Evolutionary conservation across 768 basidiomycete species (phyloP).

Genomic region (Neoboletus brunneissimus): DNA sequence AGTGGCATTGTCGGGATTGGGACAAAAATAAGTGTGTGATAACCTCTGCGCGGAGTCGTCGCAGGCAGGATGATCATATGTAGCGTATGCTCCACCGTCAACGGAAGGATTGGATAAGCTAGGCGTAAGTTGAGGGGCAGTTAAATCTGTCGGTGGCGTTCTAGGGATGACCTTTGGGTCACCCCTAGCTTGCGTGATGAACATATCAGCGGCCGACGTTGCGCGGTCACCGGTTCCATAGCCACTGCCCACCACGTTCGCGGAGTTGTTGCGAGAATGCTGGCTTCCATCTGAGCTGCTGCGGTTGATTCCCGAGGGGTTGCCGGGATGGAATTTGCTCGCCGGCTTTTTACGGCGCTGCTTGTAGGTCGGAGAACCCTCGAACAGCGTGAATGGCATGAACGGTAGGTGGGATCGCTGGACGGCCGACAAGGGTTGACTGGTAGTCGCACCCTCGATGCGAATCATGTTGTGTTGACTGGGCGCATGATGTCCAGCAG

Average conservation of each 20-base stretch:
- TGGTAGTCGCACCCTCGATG: constrained; percentile 24
- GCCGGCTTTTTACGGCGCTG: constrained; percentile 75
- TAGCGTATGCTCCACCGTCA: constrained; percentile 18
- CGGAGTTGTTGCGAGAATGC: constrained; percentile 11
- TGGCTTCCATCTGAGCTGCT: constrained; percentile 23
- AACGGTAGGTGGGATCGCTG: constrained; percentile 38
- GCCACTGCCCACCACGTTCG: constrained; percentile 24
- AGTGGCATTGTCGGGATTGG: constrained; percentile 12
- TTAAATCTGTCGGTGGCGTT: constrained; percentile 19
- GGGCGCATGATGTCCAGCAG: constrained; percentile 7
- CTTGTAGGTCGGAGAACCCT: constrained; percentile 87
- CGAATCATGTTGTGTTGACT: constrained; percentile 20
- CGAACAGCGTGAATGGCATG: constrained; percentile 71
- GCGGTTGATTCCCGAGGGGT: constrained; percentile 28
- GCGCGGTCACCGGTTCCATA: constrained; percentile 30
- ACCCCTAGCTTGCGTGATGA: constrained; percentile 57
- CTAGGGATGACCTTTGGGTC: constrained; percentile 38
- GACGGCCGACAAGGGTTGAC: constrained; percentile 14
- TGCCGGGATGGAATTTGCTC: constrained; percentile 34
- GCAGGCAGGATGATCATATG: constrained; percentile 19
- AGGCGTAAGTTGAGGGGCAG: constrained; percentile 19
- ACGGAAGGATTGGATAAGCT: constrained; percentile 21
- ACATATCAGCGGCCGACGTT: constrained; percentile 65
- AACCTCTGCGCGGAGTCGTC: constrained; percentile 19
- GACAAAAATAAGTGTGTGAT: constrained; percentile 16